Evolutionary conservation across 371 early-diverging fungal species (phyloP), one percentile per base, ranked within the genome.

Genomic region (Amoeboradix gromovi): DNA sequence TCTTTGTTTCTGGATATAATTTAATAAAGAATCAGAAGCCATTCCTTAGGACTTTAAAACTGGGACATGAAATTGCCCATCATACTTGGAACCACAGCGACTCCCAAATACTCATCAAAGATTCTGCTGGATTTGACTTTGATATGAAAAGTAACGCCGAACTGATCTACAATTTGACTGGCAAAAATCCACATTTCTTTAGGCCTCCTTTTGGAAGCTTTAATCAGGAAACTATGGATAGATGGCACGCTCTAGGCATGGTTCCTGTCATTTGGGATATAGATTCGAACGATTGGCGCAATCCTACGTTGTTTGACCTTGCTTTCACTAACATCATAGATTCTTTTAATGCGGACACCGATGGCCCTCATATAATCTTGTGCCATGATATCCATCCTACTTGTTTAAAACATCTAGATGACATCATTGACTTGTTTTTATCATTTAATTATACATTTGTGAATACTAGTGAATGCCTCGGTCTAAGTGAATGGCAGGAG

Each of bases 21-120:
- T 67, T 29, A 28, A 29, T 67, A 5, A 67, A 67, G 28, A n/a
- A 67, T 28, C 17, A 17, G 28, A 29, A 67, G 5, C 17, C 28
- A 17, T 17, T 67, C 29, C 12, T 5, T 17, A 67, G 67, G 28
- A 67, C 28, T n/a, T 17, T 67, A 29, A 67, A 67, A 5, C 17
- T 17, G 28, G 67, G 67, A 12, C 67, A 67, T 29, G 67, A 67
- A 29, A 67, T 67, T 67, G 67, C 67, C 17, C 17, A 29, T 28
- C 67, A 67, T 28, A 67, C 27, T 67, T 67, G 67, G 67, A 29
- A 17, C 28, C 67, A 67, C 29, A 67, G 67, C 28, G 67, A 67
- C 28, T n/a, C 29, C 28, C 29, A 67, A n/a, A 28, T n/a, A 67
- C 5, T 29, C 12, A 29, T n/a, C 17, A 67, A 28, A 28, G 28